Conservation (phyloP, 169 alveolate genomes). For the Babesia ovis region DNA sequence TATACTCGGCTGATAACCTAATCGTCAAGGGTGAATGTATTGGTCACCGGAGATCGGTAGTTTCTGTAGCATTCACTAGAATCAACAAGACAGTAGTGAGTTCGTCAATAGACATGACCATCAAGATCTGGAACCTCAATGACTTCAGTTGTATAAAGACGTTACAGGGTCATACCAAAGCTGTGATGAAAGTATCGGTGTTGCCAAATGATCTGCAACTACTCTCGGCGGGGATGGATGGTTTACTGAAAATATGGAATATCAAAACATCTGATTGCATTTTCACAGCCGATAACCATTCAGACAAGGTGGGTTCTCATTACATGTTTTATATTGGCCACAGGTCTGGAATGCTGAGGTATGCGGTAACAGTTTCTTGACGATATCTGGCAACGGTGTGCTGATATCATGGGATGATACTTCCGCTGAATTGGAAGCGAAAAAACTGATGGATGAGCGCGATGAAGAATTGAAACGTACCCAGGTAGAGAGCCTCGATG, state of each 20-base stretch:
- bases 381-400: conserved; percentile 44
- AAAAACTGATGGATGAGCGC: conserved; percentile 33
- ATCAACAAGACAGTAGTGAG: conserved; percentile 57
- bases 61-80: conserved; percentile 46
- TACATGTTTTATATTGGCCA: neutral
- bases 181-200: conserved; percentile 57
- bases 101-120: conserved; percentile 57
- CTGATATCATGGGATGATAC: conserved; percentile 55
- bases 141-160: conserved; percentile 64
- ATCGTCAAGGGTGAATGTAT: conserved; percentile 60
- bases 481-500: conserved; percentile 44
- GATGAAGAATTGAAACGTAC: conserved; percentile 57
- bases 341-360: conserved; percentile 59
- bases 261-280: conserved; percentile 64
- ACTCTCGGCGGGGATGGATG: conserved; percentile 62
- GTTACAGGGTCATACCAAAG: conserved; percentile 65
- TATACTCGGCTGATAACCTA: conserved; percentile 45
- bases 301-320: conserved; percentile 24
- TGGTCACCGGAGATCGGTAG: conserved; percentile 63
- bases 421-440: conserved; percentile 35
- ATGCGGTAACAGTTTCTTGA: conserved; percentile 7
- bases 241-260: conserved; percentile 64
- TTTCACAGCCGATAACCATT: conserved; percentile 55
- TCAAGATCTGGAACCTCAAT: conserved; percentile 64
- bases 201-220: conserved; percentile 52